Conservation (phyloP, 108 stramenopile species). For the Aurantiochytrium sp. region DNA sequence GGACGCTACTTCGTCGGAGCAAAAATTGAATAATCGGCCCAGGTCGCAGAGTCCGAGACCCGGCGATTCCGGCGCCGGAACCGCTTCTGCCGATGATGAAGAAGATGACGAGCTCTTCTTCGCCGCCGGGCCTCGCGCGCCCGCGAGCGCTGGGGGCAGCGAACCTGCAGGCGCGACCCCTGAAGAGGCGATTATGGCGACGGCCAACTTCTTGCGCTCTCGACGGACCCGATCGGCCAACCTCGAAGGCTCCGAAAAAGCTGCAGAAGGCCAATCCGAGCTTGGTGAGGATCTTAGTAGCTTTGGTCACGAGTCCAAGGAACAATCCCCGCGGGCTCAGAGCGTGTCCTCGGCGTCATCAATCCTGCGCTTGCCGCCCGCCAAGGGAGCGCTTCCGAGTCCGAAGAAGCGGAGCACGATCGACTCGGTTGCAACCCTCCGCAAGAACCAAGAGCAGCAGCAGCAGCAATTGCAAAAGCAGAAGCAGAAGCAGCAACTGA, state of each 20-base stretch:
- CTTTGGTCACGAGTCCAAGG: background rate
- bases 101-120: background rate
- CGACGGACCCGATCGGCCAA: background rate
- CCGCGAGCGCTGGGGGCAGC: background rate
- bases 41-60: too few relatives aligned
- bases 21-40: too few relatives aligned
- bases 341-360: too few relatives aligned
- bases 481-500: background rate
- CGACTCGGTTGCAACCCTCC: background rate
- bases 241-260: background rate
- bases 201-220: background rate
- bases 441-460: background rate
- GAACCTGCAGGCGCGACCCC: background rate
- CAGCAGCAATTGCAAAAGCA: background rate
- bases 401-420: background rate
- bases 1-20: too few relatives aligned
- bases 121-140: background rate
- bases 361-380: background rate
- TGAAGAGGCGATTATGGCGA: background rate
- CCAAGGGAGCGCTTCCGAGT: background rate
- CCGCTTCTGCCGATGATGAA: background rate
- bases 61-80: too few relatives aligned
- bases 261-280: too few relatives aligned
- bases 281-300: too few relatives aligned
- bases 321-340: too few relatives aligned